A percentile compares a stretch with the other conserved stretches of the same genome.
These are phyloP conservation scores for Yamadazyma blattariae DNA, from an alignment of 1,139 yeast species.

Conservation along the genomic window DNA sequence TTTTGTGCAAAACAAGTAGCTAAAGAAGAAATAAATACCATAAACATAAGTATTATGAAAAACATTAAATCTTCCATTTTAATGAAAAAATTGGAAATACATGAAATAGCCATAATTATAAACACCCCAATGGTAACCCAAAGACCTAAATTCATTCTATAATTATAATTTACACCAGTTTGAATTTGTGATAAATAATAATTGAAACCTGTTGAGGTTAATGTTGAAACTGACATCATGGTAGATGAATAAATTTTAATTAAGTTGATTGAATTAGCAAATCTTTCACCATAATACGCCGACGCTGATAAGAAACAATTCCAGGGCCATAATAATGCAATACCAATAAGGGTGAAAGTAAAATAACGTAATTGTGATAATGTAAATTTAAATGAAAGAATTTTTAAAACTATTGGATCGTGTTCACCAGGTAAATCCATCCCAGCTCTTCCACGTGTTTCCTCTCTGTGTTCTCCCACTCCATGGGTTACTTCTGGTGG, in stretches of 20 bases:
- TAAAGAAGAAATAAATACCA: constrained; percentile 58
- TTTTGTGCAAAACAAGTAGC: constrained; percentile 81
- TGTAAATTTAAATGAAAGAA: constrained; percentile 13
- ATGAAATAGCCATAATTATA: constrained; percentile 49
- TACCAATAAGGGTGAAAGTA: constrained; percentile 68
- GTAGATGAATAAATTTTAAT: constrained; percentile 70
- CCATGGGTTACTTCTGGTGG: too few species aligned
- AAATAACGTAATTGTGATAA: constrained; percentile 50
- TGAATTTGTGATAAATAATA: constrained; percentile 69
- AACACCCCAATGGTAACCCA: constrained; percentile 55
- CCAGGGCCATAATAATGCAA: constrained; percentile 94
- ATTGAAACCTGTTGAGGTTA: constrained; percentile 62
- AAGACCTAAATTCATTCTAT: constrained; percentile 61
- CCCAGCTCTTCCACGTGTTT: too few species aligned
- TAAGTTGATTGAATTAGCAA: constrained; percentile 50
- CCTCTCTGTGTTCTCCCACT: too few species aligned
- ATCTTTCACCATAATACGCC: constrained; percentile 70
- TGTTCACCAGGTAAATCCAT: too few species aligned
- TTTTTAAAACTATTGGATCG: constrained; percentile 28
- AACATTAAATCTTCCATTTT: constrained; percentile 37
- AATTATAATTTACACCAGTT: constrained; percentile 56
- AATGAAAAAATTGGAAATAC: constrained; percentile 41
- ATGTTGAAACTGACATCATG: constrained; percentile 86
- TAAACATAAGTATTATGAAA: constrained; percentile 49
- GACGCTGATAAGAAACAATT: constrained; percentile 87